These are phyloP conservation scores for Purpureocillium lavendulum DNA, from an alignment of 2,329 filamentous ascomycete species.

Conservation along the genomic window DNA sequence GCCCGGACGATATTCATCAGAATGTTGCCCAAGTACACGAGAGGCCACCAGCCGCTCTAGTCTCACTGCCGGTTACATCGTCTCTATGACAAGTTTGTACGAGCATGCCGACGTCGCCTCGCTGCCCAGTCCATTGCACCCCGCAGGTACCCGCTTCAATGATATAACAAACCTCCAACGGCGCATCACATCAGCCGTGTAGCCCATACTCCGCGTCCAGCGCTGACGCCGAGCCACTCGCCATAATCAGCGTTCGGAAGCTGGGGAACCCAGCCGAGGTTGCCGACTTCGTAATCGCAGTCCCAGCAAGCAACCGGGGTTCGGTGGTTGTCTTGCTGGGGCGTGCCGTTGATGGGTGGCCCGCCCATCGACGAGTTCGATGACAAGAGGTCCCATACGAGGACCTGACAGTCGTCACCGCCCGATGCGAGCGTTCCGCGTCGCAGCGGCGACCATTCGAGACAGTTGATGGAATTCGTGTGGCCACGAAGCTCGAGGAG, in stretches of 20 bases:
- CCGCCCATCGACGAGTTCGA: slow-evolving; percentile 31
- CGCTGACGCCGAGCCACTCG: slow-evolving; percentile 79
- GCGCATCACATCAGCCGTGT: slow-evolving; percentile 37
- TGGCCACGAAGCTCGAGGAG: slow-evolving; percentile 90
- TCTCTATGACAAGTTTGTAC: no score
- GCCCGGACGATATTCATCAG: no score
- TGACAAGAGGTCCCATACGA: slow-evolving; percentile 89
- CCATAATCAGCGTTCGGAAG: slow-evolving; percentile 59
- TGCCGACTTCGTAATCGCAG: slow-evolving; percentile 80
- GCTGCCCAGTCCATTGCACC: no score
- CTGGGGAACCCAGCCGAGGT: slow-evolving; percentile 77
- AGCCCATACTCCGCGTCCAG: slow-evolving; percentile 75
- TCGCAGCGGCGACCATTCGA: slow-evolving; percentile 88
- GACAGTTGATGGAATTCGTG: slow-evolving; percentile 74
- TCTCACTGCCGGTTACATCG: no score
- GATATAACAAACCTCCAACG: no score
- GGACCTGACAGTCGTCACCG: slow-evolving; percentile 82
- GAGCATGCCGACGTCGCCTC: no score
- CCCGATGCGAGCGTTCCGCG: slow-evolving; percentile 86
- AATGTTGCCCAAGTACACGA: no score
- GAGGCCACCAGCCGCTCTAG: no score
- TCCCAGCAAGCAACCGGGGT: slow-evolving; percentile 71
- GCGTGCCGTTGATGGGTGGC: slow-evolving; percentile 38
- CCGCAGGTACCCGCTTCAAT: no score
- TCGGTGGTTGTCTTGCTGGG: slow-evolving; percentile 47